phyloP scores from a whole-genome alignment of 2,329 filamentous ascomycete species.

The Colletotrichum shisoi region DNA sequence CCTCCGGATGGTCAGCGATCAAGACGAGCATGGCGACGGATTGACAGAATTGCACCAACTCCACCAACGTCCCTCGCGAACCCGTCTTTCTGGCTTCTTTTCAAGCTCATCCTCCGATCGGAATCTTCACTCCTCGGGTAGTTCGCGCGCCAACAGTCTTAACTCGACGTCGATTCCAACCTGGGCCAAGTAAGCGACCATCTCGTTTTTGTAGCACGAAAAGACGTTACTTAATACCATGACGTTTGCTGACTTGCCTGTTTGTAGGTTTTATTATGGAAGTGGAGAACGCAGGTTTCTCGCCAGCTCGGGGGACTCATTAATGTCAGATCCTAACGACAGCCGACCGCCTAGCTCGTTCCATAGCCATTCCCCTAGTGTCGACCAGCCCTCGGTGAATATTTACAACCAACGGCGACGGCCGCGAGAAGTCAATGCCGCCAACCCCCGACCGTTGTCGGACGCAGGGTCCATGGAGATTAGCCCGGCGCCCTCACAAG shows the following conservation, averaged over 20 bases:
- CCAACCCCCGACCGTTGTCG: constrained; percentile 44
- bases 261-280: constrained; percentile 71
- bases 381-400: constrained; percentile 57
- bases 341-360: constrained; percentile 58
- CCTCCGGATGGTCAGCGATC: constrained; percentile 60
- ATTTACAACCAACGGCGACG: constrained; percentile 58
- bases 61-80: constrained; percentile 62
- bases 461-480: constrained; percentile 57
- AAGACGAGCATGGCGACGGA: constrained; percentile 71
- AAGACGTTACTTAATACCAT: neutral
- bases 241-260: constrained; percentile 33
- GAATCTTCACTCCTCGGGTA: constrained; percentile 61
- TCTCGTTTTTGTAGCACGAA: neutral
- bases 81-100: constrained; percentile 61
- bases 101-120: constrained; percentile 60
- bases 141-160: constrained; percentile 58
- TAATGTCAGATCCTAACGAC: constrained; percentile 58
- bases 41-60: constrained; percentile 66
- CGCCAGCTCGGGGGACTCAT: constrained; percentile 56
- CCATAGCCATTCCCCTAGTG: constrained; percentile 58
- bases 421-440: constrained; percentile 49
- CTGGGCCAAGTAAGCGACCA: constrained; percentile 59
- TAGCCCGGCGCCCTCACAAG: constrained; percentile 42
- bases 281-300: constrained; percentile 68
- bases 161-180: constrained; percentile 57